Conservation (phyloP, 1,284 basidiomycete genomes). For the Dichomitus squalens region DNA sequence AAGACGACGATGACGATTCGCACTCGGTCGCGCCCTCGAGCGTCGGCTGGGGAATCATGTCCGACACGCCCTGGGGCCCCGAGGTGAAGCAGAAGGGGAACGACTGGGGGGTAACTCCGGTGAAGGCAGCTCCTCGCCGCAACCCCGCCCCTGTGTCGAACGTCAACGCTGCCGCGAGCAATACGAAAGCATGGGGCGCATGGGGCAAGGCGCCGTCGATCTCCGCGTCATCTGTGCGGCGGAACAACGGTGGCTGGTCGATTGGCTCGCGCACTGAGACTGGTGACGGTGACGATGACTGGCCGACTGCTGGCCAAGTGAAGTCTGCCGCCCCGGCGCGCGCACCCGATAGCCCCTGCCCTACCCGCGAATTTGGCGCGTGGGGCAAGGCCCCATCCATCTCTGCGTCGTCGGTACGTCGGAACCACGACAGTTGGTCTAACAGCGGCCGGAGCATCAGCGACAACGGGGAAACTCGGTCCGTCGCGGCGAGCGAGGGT, state of each 20-base stretch:
- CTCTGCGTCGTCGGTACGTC: constrained; percentile 13
- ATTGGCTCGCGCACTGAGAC: constrained; percentile 5
- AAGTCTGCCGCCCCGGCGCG: neutral
- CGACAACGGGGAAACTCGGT: neutral
- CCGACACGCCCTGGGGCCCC: constrained; percentile 7
- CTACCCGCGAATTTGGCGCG: neutral
- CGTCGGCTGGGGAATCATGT: constrained; percentile 6
- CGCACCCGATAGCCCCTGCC: neutral
- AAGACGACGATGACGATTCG: constrained; percentile 1
- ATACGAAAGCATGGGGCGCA: constrained; percentile 1
- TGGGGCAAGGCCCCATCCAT: constrained; percentile 19
- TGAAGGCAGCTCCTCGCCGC: neutral
- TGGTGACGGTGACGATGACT: neutral
- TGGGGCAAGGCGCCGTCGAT: constrained; percentile 20
- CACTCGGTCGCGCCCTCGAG: constrained; percentile 8
- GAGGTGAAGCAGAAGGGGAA: neutral
- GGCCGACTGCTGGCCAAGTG: neutral
- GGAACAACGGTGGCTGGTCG: constrained; percentile 22
- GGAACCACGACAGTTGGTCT: constrained; percentile 23
- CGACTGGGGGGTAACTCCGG: neutral
- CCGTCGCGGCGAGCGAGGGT: neutral
- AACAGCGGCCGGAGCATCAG: constrained; percentile 4
- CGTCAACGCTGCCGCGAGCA: neutral
- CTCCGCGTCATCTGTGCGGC: constrained; percentile 11
- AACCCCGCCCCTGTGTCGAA: neutral